Percentiles rank a stretch among this genome's conserved stretches.
These are phyloP conservation scores for Jacaranda copaia DNA, from an alignment of 257 asterid species.

Conservation along the genomic window DNA sequence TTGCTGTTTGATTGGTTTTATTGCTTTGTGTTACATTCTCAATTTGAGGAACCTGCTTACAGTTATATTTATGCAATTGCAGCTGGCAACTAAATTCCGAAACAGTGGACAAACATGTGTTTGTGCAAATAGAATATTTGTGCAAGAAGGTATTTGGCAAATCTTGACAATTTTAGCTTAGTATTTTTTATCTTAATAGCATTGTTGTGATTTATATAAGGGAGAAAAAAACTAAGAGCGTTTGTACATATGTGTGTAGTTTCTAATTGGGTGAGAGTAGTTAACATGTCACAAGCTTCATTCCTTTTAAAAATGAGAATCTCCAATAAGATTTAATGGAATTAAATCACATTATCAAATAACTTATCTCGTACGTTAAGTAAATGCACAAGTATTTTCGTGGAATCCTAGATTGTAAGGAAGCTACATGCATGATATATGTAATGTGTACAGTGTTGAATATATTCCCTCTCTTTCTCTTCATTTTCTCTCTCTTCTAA, in stretches of 20 bases:
- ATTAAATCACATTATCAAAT: not conserved
- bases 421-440: slow-evolving; percentile 24
- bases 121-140: slow-evolving; percentile 94
- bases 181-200: slow-evolving; percentile 24
- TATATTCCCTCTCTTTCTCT: not conserved
- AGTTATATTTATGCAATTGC: slow-evolving; percentile 48
- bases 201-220: no score
- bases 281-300: slow-evolving; percentile 20
- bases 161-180: slow-evolving; percentile 26
- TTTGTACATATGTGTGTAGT: slow-evolving; percentile 26
- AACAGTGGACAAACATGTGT: slow-evolving; percentile 99
- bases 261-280: slow-evolving; percentile 5
- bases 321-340: not conserved
- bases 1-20: slow-evolving; percentile 28
- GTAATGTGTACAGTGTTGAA: slow-evolving; percentile 2
- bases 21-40: slow-evolving; percentile 12
- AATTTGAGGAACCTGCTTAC: slow-evolving; percentile 23
- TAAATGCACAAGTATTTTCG: not conserved
- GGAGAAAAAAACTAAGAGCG: not conserved
- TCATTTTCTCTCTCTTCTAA: not conserved
- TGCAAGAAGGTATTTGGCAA: slow-evolving; percentile 83
- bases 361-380: not conserved
- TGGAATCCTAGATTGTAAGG: not conserved
- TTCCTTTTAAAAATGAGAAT: slow-evolving; percentile 6
- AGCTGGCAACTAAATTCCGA: slow-evolving; percentile 93